phyloP scores from a whole-genome alignment of 2,329 filamentous ascomycete genomes.

The Phialocephala sp. region DNA sequence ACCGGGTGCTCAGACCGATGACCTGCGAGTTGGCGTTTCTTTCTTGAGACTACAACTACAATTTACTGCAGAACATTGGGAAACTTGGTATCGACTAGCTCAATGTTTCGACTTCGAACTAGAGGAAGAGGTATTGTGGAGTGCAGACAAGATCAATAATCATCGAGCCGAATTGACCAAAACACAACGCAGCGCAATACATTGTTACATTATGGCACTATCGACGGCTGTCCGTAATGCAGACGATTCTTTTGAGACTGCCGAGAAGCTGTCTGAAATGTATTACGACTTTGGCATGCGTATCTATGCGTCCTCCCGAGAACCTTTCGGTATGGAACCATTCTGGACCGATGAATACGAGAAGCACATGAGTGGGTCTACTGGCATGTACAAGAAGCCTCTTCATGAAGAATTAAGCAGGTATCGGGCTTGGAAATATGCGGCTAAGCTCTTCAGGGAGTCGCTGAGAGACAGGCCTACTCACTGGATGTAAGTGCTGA shows the following conservation, averaged over 20 bases:
- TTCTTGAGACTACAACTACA: constrained; percentile 47
- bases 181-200: constrained; percentile 45
- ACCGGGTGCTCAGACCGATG: constrained; percentile 45
- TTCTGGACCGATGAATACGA: constrained; percentile 67
- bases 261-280: constrained; percentile 65
- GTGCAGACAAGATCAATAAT: constrained; percentile 48
- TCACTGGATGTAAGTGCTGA: constrained; percentile 62
- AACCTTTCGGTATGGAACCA: constrained; percentile 70
- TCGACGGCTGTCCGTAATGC: constrained; percentile 63
- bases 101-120: constrained; percentile 48
- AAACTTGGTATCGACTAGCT: constrained; percentile 49
- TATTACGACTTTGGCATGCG: constrained; percentile 72
- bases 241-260: constrained; percentile 58
- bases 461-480: constrained; percentile 64
- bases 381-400: constrained; percentile 61
- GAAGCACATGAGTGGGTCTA: constrained; percentile 61
- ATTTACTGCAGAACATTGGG: constrained; percentile 46
- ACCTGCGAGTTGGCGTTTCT: constrained; percentile 44
- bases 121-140: constrained; percentile 49
- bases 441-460: constrained; percentile 63
- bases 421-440: constrained; percentile 70
- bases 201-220: constrained; percentile 67
- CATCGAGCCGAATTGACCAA: constrained; percentile 43
- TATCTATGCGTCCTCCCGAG: constrained; percentile 70
- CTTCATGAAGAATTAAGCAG: constrained; percentile 62